These are phyloP conservation scores for Fusarium marasasianum DNA, from an alignment of 2,329 filamentous ascomycete genomes.

Conservation along the genomic window DNA sequence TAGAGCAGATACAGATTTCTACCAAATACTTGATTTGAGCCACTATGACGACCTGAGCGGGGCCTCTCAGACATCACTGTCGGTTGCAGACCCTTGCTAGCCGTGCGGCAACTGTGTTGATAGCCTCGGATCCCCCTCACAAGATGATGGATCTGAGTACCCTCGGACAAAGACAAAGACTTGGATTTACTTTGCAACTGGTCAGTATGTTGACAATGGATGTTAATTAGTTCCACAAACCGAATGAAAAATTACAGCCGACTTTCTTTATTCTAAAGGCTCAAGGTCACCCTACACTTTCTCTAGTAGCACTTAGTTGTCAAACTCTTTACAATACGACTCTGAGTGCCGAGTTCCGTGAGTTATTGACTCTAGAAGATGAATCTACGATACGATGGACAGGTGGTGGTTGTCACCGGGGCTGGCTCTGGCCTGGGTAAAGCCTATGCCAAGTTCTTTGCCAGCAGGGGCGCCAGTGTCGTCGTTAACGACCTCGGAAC, in stretches of 20 bases:
- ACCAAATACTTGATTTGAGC: rapidly evolving
- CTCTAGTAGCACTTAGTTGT: background rate
- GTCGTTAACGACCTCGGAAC: background rate
- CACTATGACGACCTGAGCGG: background rate
- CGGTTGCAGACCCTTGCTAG: background rate
- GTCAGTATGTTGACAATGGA: background rate
- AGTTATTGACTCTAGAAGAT: background rate
- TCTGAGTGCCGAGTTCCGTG: rapidly evolving
- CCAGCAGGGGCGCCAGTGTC: background rate
- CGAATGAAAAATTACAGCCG: background rate
- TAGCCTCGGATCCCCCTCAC: background rate
- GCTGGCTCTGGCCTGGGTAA: background rate
- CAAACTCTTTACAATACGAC: background rate
- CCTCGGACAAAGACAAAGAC: background rate
- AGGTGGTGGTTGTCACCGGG: background rate
- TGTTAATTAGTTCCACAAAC: background rate
- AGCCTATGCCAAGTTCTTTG: background rate
- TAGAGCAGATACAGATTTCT: background rate
- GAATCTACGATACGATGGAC: background rate
- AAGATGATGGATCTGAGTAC: background rate
- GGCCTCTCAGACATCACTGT: rapidly evolving
- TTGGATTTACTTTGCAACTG: background rate
- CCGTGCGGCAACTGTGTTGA: background rate
- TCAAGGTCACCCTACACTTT: background rate
- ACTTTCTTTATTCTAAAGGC: background rate